Evolutionary conservation across 768 basidiomycete species (phyloP).

Genomic region (Lactarius sanguifluus): DNA sequence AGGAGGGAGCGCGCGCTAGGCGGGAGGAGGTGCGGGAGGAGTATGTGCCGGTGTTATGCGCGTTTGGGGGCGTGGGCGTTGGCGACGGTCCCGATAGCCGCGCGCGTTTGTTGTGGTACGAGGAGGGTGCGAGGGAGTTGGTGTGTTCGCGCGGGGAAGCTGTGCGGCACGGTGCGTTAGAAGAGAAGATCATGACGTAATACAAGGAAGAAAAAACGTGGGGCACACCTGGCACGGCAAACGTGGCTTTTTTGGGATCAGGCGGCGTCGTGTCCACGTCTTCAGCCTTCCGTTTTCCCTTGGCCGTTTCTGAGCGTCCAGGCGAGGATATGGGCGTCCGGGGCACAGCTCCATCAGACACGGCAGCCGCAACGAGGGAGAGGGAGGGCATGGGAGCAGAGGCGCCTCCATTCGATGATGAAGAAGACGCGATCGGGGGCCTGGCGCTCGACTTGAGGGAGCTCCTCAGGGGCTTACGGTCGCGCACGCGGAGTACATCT

Average conservation of each 20-base stretch:
- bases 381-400: constrained; percentile 13
- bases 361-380: constrained; percentile 28
- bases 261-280: constrained; percentile 71
- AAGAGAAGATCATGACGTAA: constrained; percentile 28
- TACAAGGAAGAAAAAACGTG: constrained; percentile 5
- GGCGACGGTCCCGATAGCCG: constrained; percentile 49
- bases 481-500: constrained; percentile 25
- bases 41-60: constrained; percentile 47
- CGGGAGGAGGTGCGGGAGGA: constrained; percentile 39
- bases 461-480: constrained; percentile 27
- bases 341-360: constrained; percentile 33
- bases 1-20: constrained; percentile 31
- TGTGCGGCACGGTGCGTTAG: constrained; percentile 21
- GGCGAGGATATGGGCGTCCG: constrained; percentile 25
- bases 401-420: constrained; percentile 16
- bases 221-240: constrained; percentile 57
- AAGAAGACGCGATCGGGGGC: constrained; percentile 28
- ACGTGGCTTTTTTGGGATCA: constrained; percentile 61
- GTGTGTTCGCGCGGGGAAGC: constrained; percentile 35
- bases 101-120: constrained; percentile 70
- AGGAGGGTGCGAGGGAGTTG: constrained; percentile 61
- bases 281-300: constrained; percentile 73
- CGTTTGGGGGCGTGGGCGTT: constrained; percentile 39
- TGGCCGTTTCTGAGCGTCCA: constrained; percentile 39
- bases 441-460: constrained; percentile 25